phyloP scores from a whole-genome alignment of 495 filamentous ascomycete species.

The Aspergillus asperescens region DNA sequence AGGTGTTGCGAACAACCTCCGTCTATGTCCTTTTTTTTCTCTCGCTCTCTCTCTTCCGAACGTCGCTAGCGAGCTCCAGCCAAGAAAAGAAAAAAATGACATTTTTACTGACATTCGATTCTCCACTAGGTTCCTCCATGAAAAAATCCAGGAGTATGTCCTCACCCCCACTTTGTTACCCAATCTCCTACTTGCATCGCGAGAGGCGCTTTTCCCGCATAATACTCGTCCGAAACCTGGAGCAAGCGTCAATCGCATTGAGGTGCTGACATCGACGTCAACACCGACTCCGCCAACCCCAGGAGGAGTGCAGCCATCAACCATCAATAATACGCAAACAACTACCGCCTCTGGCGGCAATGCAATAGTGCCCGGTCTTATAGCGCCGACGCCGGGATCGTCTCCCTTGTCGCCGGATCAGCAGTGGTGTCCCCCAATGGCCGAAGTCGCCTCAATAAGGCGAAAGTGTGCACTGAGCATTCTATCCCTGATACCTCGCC shows the following conservation, averaged over 20 bases:
- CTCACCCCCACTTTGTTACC: constrained; percentile 65
- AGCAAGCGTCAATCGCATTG: constrained; percentile 21
- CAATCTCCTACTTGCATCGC: constrained; percentile 63
- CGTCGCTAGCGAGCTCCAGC: constrained; percentile 4
- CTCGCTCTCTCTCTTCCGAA: not conserved
- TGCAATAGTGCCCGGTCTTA: constrained; percentile 11
- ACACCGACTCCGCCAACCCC: constrained; percentile 23
- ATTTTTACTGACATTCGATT: constrained; percentile 9
- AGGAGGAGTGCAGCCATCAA: constrained; percentile 28
- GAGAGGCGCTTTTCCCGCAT: constrained; percentile 73
- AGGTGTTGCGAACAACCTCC: not conserved
- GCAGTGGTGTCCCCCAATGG: constrained; percentile 21
- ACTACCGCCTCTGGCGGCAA: constrained; percentile 13
- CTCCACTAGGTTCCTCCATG: constrained; percentile 63
- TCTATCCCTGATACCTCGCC: constrained; percentile 41
- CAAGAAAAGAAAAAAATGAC: not conserved
- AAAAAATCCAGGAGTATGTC: constrained; percentile 60
- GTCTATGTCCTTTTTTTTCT: not conserved
- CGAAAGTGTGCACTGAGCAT: constrained; percentile 50
- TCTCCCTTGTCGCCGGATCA: constrained; percentile 14
- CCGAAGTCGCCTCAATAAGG: constrained; percentile 49
- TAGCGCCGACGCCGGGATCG: constrained; percentile 6
- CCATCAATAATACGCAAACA: constrained; percentile 9
- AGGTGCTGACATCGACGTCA: constrained; percentile 8
- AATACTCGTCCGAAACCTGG: constrained; percentile 50